A percentile compares a stretch with the other conserved stretches of the same genome.
Evolutionary conservation across 2,329 filamentous ascomycete species (phyloP).

Genomic region (Stromatinia cepivora): DNA sequence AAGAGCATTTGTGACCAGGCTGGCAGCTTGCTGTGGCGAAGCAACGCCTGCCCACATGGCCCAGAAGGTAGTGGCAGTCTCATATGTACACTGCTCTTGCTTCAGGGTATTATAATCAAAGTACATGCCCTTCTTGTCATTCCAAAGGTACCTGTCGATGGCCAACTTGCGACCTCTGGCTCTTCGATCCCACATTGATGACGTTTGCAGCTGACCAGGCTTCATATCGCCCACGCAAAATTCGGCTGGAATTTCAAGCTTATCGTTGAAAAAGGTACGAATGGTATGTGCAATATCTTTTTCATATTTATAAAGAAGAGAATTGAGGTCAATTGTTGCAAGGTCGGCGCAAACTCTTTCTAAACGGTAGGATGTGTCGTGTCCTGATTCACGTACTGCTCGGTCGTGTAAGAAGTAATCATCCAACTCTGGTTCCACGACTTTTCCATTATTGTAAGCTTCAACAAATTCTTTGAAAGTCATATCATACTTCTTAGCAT

Average conservation of each 20-base stretch:
- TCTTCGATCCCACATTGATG: constrained; percentile 85
- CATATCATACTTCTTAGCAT: constrained; percentile 65
- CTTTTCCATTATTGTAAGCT: constrained; percentile 77
- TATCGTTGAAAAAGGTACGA: constrained; percentile 79
- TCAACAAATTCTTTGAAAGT: constrained; percentile 79
- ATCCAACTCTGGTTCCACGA: constrained; percentile 85
- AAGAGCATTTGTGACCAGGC: constrained; percentile 76
- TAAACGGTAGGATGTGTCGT: constrained; percentile 93
- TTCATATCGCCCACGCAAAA: constrained; percentile 70
- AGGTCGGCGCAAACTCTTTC: constrained; percentile 85
- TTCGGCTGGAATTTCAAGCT: constrained; percentile 76
- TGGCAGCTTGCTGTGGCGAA: constrained; percentile 80
- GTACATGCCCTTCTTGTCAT: constrained; percentile 89
- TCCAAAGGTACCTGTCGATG: constrained; percentile 94
- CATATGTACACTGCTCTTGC: constrained; percentile 78
- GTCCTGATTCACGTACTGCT: constrained; percentile 91
- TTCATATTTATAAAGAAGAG: constrained; percentile 95
- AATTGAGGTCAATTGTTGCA: constrained; percentile 93
- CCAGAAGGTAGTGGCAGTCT: constrained; percentile 94
- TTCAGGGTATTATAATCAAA: constrained; percentile 93
- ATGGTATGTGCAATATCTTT: constrained; percentile 88
- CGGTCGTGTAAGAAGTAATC: constrained; percentile 96
- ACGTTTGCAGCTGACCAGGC: constrained; percentile 73
- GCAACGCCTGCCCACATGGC: constrained; percentile 92
- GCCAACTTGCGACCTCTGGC: constrained; percentile 79